Percentiles rank a stretch among this genome's conserved stretches.
phyloP scores from a whole-genome alignment of 495 filamentous ascomycete genomes.

The Massariosphaeria phaeospora region DNA sequence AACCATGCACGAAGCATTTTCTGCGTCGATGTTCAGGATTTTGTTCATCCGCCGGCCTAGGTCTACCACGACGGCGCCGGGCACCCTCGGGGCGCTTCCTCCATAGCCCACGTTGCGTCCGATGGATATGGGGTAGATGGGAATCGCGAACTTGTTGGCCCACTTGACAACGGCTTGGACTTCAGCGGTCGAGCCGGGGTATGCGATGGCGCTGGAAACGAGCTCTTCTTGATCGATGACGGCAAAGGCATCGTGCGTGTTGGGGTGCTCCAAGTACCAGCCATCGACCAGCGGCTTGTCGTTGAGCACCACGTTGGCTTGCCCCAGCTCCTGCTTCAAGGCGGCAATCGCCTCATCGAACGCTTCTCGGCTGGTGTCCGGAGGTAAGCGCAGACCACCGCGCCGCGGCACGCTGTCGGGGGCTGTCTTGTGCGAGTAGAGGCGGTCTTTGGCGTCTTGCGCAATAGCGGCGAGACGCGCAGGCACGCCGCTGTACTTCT shows the following conservation, averaged over 20 bases:
- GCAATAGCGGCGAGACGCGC: slow-evolving; percentile 4
- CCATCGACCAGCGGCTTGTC: slow-evolving; percentile 48
- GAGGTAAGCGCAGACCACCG: slow-evolving; percentile 35
- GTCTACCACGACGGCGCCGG: slow-evolving; percentile 51
- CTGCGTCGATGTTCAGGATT: slow-evolving; percentile 51
- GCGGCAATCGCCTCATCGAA: slow-evolving; percentile 43
- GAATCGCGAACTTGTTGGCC: slow-evolving; percentile 51
- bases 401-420: slow-evolving; percentile 34
- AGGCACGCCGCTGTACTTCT: slow-evolving; percentile 19
- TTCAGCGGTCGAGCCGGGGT: slow-evolving; percentile 38
- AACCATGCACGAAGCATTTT: slow-evolving; percentile 51
- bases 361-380: slow-evolving; percentile 39
- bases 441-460: slow-evolving; percentile 35
- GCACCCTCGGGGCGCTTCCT: slow-evolving; percentile 52
- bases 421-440: slow-evolving; percentile 43
- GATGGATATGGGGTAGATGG: slow-evolving; percentile 53
- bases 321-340: slow-evolving; percentile 40
- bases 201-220: slow-evolving; percentile 46
- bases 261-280: slow-evolving; percentile 53
- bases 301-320: slow-evolving; percentile 46
- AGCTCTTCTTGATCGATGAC: slow-evolving; percentile 51
- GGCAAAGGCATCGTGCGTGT: slow-evolving; percentile 53
- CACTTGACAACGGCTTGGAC: slow-evolving; percentile 39
- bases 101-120: slow-evolving; percentile 56
- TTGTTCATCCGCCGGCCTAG: slow-evolving; percentile 53